A percentile compares a stretch with the other conserved stretches of the same genome.
Conservation (phyloP, 2,329 filamentous ascomycete genomes). For the Leptographium galeiforme region DNA sequence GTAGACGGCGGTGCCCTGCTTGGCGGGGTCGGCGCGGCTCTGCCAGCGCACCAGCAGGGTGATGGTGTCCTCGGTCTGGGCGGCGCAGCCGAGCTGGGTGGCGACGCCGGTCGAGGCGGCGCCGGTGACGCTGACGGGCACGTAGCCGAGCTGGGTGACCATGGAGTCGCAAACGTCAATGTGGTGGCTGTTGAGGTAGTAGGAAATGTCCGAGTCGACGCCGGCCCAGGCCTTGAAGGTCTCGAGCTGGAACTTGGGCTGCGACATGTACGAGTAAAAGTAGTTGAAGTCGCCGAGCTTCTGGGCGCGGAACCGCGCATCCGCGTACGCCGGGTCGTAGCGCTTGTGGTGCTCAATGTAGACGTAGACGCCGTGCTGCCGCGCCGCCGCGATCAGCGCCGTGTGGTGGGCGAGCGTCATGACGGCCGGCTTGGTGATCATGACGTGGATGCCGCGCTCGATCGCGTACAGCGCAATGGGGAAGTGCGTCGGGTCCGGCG, state of each 20-base stretch:
- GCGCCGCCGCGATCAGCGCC: constrained; percentile 56
- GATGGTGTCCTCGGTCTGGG: constrained; percentile 84
- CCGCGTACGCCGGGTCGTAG: constrained; percentile 83
- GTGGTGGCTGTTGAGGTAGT: constrained; percentile 94
- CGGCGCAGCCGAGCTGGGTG: constrained; percentile 61
- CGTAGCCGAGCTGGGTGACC: constrained; percentile 59
- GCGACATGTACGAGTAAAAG: constrained; percentile 94
- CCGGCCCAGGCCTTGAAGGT: constrained; percentile 94
- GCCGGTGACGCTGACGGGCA: constrained; percentile 66
- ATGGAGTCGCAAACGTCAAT: constrained; percentile 87
- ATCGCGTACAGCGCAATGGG: constrained; percentile 89
- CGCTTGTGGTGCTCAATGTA: constrained; percentile 96
- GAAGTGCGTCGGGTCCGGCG: constrained; percentile 83
- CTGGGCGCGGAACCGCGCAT: constrained; percentile 65
- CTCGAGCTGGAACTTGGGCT: constrained; percentile 81
- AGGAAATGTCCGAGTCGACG: constrained; percentile 82
- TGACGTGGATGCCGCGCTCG: constrained; percentile 73
- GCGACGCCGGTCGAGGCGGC: constrained; percentile 69
- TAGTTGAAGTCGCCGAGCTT: constrained; percentile 91
- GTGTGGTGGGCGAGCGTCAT: constrained; percentile 73
- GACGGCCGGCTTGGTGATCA: constrained; percentile 88
- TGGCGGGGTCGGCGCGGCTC: constrained; percentile 53
- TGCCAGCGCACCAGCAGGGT: constrained; percentile 82
- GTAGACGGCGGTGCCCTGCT: constrained; percentile 76
- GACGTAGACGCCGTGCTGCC: constrained; percentile 69